A percentile compares a stretch with the other conserved stretches of the same genome.
Conservation (phyloP, 495 filamentous ascomycete genomes). For the Parachaetomium inaequale region DNA sequence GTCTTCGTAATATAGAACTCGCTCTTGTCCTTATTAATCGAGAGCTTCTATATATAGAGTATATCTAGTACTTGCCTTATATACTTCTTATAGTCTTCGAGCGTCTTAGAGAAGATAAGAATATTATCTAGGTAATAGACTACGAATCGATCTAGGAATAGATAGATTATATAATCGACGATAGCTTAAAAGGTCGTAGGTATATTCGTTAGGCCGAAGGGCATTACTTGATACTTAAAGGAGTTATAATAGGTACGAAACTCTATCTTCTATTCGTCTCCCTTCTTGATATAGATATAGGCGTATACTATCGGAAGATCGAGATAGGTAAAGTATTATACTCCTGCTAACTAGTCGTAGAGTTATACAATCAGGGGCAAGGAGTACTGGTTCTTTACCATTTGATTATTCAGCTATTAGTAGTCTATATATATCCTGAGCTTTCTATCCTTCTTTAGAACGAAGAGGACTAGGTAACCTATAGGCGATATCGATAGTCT, state of each 20-base stretch:
- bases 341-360: not conserved
- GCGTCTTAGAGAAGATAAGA: conserved; percentile 8
- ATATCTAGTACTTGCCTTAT: not conserved
- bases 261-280: conserved; percentile 14
- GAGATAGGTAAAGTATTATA: not conserved
- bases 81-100: conserved; percentile 1
- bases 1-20: not conserved
- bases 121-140: not conserved
- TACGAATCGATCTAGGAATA: too few relatives aligned
- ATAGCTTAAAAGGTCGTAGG: not conserved
- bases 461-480: conserved; percentile 7
- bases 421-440: conserved; percentile 8
- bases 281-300: conserved; percentile 9
- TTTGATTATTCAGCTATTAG: not conserved
- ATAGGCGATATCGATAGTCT: not conserved
- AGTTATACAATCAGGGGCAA: conserved; percentile 3
- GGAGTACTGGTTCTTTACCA: conserved; percentile 11
- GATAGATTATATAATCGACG: conserved; percentile 1
- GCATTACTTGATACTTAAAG: conserved; percentile 11
- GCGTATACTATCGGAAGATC: conserved; percentile 3
- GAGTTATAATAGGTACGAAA: not conserved
- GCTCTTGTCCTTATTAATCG: conserved; percentile 1
- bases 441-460: conserved; percentile 11
- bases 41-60: not conserved
- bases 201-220: not conserved